Evolutionary conservation across 192 early-diverging fungal species (phyloP), one percentile per base, ranked within the genome.

Genomic region (Coemansia javaensis): DNA sequence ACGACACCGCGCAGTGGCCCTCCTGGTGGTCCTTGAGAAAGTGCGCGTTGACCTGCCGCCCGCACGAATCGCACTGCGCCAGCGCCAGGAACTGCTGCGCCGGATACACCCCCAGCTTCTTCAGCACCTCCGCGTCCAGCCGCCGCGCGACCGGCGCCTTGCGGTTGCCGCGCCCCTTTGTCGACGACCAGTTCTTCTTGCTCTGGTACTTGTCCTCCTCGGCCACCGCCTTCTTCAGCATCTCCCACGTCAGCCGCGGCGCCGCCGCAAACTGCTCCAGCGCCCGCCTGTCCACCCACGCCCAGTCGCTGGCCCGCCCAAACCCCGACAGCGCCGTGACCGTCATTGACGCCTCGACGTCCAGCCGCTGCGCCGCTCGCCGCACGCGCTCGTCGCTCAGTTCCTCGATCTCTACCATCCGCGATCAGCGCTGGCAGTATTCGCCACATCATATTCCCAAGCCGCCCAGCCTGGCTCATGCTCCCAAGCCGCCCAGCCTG

Each of bases 171-270:
- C 65, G 59, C 13, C 72, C 72, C 49, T 75, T 75, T 16, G 72
- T 75, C 24, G 72, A 75, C 40, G 72, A 75, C 72, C 72, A 75
- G 52, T 75, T 75, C 54, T 75, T 75, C 47, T 75, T 75, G 61
- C 72, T 75, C 72, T 75, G 72, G 65, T 75, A 75, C 55, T 75
- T 75, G 40, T 75, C 72, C 25, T 75, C 72, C 37, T 75, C 72
- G 9, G 56, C 72, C 16, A 75, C 72, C 8, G 64, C 65, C 53
- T 68, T 67, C 60, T 75, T 75, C 20, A 75, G 41, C 72, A 60
- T 53, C 5, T 67, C 72, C 72, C 72, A 75, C 12, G 64, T 63
- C 33, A 75, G 55, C 31, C 46, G 46, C 24, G 61, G 56, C 16
- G 60, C 51, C 21, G 42, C 38, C 3, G 31, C 54, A 13, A 65